These are phyloP conservation scores for Lepidium sativum DNA, from an alignment of 345 rosid genomes.

Conservation along the genomic window DNA sequence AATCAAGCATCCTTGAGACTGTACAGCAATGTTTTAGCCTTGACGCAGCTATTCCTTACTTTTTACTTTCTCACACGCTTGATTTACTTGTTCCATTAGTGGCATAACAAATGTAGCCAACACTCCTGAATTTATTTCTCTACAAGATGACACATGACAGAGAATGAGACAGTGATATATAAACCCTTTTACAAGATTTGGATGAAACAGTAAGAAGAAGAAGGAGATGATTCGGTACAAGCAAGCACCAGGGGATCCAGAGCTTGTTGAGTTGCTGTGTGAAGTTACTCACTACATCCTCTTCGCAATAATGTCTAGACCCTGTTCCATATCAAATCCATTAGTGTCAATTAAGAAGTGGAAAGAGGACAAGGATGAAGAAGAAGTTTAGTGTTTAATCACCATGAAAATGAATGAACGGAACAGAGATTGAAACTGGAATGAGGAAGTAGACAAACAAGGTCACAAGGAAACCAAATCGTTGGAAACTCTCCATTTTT, in stretches of 20 bases:
- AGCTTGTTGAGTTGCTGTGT: slow-evolving; percentile 43
- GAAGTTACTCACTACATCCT: slow-evolving; percentile 40
- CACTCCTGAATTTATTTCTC: slow-evolving; percentile 78
- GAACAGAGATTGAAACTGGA: slow-evolving; percentile 43
- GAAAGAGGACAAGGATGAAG: not conserved
- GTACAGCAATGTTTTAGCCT: slow-evolving; percentile 77
- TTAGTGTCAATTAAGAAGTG: not conserved
- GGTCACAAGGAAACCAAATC: slow-evolving; percentile 22
- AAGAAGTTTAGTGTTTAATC: not conserved
- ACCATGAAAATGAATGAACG: slow-evolving; percentile 76
- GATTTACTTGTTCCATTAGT: slow-evolving; percentile 36
- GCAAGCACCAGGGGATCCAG: slow-evolving; percentile 74
- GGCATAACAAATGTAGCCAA: slow-evolving; percentile 65
- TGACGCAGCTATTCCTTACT: slow-evolving; percentile 54
- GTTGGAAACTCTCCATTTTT: not conserved
- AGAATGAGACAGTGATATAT: not conserved
- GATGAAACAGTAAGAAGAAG: slow-evolving; percentile 4
- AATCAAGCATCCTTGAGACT: slow-evolving; percentile 84
- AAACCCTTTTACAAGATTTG: not conserved
- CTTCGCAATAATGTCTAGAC: slow-evolving; percentile 62
- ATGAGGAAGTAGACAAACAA: slow-evolving; percentile 19
- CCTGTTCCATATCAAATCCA: slow-evolving; percentile 33
- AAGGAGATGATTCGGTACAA: slow-evolving; percentile 33
- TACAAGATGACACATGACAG: slow-evolving; percentile 20
- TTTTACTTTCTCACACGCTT: slow-evolving; percentile 42